Evolutionary conservation across 257 asterid species (phyloP).

Genomic region (Solanum pimpinellifolium): DNA sequence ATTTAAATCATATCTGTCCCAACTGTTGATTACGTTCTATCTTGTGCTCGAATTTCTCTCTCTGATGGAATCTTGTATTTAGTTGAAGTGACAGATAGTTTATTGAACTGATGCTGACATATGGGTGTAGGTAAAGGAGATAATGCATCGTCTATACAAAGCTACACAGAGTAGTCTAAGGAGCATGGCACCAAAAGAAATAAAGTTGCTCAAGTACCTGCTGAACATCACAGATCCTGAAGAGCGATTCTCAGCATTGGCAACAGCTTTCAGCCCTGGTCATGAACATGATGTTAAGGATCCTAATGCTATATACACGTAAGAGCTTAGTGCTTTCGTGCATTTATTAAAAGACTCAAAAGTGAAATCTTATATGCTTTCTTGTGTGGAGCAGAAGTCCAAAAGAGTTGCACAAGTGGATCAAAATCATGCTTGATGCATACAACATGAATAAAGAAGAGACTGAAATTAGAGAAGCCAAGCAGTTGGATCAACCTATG

Average conservation of each 20-base stretch:
- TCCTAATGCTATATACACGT: slow-evolving; percentile 72
- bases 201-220: slow-evolving; percentile 66
- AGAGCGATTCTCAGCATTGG: slow-evolving; percentile 87
- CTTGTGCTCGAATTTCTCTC: background rate
- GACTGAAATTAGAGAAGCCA: slow-evolving; percentile 82
- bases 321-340: slow-evolving; percentile 2
- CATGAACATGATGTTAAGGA: slow-evolving; percentile 53
- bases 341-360: background rate
- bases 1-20: background rate
- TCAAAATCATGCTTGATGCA: slow-evolving; percentile 84
- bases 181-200: slow-evolving; percentile 85
- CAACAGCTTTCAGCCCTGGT: slow-evolving; percentile 87
- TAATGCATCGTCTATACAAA: slow-evolving; percentile 79
- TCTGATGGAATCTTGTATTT: background rate
- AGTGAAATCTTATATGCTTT: background rate
- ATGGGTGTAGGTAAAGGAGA: slow-evolving; percentile 63
- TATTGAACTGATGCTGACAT: background rate
- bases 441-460: slow-evolving; percentile 76
- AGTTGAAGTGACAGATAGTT: background rate
- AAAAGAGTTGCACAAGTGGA: slow-evolving; percentile 91
- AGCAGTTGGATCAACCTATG: slow-evolving; percentile 61
- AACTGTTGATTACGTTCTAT: background rate
- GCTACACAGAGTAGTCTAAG: slow-evolving; percentile 75
- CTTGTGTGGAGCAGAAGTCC: slow-evolving; percentile 52
- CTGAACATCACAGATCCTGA: slow-evolving; percentile 88